phyloP scores from a whole-genome alignment of 176 grass and related monocot species.

The Phoenix dactylifera region DNA sequence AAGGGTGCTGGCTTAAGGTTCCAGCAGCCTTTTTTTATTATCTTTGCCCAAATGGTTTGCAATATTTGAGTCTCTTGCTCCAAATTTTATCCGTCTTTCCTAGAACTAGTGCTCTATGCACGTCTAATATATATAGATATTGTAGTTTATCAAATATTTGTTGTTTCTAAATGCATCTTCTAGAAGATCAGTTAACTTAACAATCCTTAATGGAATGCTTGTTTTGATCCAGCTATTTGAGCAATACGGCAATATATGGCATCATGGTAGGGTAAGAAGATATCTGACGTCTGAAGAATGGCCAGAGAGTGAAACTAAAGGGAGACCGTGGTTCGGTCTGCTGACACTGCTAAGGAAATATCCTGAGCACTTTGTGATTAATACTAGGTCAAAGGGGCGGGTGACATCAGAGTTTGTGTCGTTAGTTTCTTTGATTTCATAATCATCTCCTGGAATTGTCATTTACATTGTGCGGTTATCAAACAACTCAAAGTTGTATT shows the following conservation, averaged over 20 bases:
- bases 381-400: conserved; percentile 45
- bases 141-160: no score
- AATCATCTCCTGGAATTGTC: not conserved
- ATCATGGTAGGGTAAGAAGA: conserved; percentile 68
- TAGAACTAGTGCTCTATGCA: no score
- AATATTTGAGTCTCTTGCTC: no score
- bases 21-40: no score
- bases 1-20: no score
- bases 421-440: conserved; percentile 32
- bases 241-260: conserved; percentile 61
- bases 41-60: no score
- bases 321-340: conserved; percentile 69
- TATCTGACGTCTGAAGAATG: conserved; percentile 67
- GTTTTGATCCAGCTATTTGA: conserved; percentile 45
- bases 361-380: conserved; percentile 62
- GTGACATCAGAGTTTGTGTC: conserved; percentile 54
- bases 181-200: no score
- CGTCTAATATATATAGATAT: no score
- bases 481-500: no score
- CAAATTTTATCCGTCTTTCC: no score
- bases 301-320: conserved; percentile 30
- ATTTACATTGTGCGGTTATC: no score
- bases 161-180: no score
- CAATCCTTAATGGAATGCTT: not conserved
- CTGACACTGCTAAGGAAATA: conserved; percentile 60